A percentile compares a stretch with the other conserved stretches of the same genome.
Conservation (phyloP, 208 protist species). For the Wallacemonas sp. region DNA sequence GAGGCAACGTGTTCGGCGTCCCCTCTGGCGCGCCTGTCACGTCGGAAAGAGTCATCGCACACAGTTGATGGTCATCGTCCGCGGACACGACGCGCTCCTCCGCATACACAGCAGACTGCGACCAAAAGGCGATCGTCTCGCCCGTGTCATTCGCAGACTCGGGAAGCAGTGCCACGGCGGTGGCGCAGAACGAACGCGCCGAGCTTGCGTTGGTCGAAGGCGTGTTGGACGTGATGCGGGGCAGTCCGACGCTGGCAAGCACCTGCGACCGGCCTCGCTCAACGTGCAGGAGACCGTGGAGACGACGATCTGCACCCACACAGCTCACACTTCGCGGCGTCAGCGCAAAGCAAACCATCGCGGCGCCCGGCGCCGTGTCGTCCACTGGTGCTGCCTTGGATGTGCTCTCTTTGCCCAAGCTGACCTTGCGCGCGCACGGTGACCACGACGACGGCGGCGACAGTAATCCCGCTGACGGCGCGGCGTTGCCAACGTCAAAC, state of each 20-base stretch:
- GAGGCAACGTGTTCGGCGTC: slow-evolving; percentile 1
- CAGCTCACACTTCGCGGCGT: slow-evolving; percentile 11
- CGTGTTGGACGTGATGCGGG: neutral
- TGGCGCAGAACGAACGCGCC: neutral
- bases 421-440: neutral
- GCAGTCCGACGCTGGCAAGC: slow-evolving; percentile 1
- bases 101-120: neutral
- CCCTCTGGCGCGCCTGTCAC: too few relatives aligned
- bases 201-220: too few relatives aligned
- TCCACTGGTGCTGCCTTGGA: too few relatives aligned
- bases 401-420: too few relatives aligned
- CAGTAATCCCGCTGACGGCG: neutral
- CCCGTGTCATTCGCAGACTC: slow-evolving; percentile 20
- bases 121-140: slow-evolving; percentile 20
- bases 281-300: slow-evolving; percentile 16
- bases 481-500: slow-evolving; percentile 20
- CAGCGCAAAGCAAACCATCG: slow-evolving; percentile 15
- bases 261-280: slow-evolving; percentile 15
- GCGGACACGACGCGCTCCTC: neutral
- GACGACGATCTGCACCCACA: slow-evolving; percentile 4
- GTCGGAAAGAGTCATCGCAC: too few relatives aligned
- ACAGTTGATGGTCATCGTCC: neutral
- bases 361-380: neutral
- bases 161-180: slow-evolving; percentile 24
- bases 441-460: neutral